phyloP scores from a whole-genome alignment of 2,329 filamentous ascomycete genomes.

The Colletotrichum chlorophyti region DNA sequence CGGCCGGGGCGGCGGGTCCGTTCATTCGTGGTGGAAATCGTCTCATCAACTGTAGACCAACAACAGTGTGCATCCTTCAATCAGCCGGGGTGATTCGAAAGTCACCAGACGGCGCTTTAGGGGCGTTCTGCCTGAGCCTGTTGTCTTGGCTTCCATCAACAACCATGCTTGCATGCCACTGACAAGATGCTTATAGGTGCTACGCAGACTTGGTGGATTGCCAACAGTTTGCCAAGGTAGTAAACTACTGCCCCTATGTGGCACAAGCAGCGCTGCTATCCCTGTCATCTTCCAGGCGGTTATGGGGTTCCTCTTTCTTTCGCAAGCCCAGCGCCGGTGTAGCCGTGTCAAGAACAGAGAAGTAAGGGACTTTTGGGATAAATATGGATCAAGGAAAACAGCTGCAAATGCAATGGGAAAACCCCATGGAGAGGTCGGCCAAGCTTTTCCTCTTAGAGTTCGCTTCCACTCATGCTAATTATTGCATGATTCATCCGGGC shows the following conservation, averaged over 20 bases:
- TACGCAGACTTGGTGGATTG: constrained; percentile 2
- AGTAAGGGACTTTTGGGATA: not conserved
- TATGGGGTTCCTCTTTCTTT: too few species aligned
- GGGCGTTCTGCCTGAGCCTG: too few species aligned
- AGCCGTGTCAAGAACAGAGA: not conserved
- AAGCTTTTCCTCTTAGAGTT: too few species aligned
- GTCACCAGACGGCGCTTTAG: too few species aligned
- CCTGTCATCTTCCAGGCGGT: not conserved
- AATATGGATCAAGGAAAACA: not conserved
- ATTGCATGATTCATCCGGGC: not conserved
- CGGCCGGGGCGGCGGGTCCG: too few species aligned
- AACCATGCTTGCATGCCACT: not conserved
- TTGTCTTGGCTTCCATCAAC: not conserved
- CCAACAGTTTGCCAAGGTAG: constrained; percentile 19
- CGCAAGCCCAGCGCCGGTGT: not conserved
- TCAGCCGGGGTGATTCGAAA: too few species aligned
- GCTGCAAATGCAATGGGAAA: not conserved
- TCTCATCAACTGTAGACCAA: too few species aligned
- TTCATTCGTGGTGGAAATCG: too few species aligned
- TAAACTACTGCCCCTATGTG: constrained; percentile 6
- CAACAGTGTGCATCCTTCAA: too few species aligned
- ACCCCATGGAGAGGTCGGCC: too few species aligned
- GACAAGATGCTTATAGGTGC: not conserved
- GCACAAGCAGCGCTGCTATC: not conserved
- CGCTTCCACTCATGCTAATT: too few species aligned